Conservation (phyloP, 352 stramenopile species). For the Saprolegnia diclina region DNA sequence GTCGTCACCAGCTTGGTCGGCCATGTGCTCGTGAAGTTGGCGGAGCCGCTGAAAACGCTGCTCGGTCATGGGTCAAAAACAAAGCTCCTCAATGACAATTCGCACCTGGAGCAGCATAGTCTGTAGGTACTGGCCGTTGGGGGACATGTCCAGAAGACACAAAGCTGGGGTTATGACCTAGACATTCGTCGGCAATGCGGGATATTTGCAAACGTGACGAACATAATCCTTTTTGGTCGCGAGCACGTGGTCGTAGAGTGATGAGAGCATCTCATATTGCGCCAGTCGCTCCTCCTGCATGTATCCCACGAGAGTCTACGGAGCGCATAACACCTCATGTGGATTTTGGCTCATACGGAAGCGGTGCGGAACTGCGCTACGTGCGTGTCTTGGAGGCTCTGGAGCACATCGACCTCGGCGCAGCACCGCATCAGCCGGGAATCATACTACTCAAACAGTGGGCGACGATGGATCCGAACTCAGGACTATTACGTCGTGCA, state of each 20-base stretch:
- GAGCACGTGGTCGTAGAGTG: constrained; percentile 36
- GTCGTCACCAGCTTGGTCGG: constrained; percentile 45
- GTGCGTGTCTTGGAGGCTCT: constrained; percentile 40
- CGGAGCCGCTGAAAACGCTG: constrained; percentile 53
- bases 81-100: neutral
- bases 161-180: neutral
- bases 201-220: neutral
- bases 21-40: constrained; percentile 54
- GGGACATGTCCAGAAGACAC: constrained; percentile 18
- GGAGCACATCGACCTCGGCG: constrained; percentile 42
- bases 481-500: constrained; percentile 26
- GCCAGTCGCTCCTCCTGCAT: constrained; percentile 57
- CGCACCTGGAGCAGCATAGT: constrained; percentile 61
- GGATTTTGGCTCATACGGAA: constrained; percentile 30
- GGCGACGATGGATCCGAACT: neutral
- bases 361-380: constrained; percentile 49
- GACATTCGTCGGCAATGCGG: neutral
- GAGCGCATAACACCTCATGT: neutral
- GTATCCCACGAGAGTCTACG: constrained; percentile 46
- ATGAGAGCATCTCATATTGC: constrained; percentile 39
- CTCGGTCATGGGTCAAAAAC: neutral
- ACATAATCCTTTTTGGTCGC: neutral
- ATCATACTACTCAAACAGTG: constrained; percentile 40
- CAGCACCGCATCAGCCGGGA: constrained; percentile 37
- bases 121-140: constrained; percentile 40